phyloP scores from a whole-genome alignment of 1,284 basidiomycete species.

The Malassezia arunalokei region DNA sequence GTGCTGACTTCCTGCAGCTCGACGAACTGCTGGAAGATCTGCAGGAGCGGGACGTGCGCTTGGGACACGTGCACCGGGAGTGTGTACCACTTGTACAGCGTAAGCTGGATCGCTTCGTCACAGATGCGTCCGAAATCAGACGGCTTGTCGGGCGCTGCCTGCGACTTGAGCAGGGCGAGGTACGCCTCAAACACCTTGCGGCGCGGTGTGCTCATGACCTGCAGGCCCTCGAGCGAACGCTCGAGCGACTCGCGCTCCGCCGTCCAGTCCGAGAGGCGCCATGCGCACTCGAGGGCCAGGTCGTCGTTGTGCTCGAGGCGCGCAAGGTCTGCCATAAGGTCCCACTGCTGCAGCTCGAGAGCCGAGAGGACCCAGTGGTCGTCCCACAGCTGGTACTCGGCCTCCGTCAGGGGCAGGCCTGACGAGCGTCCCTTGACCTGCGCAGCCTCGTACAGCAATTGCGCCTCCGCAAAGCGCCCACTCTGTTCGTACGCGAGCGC shows the following conservation, averaged over 20 bases:
- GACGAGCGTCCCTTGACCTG: constrained; percentile 75
- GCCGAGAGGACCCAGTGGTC: constrained; percentile 97
- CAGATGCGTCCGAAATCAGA: constrained; percentile 53
- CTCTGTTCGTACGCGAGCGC: constrained; percentile 91
- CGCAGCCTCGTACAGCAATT: constrained; percentile 76
- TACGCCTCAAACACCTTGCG: constrained; percentile 92
- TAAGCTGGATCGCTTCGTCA: constrained; percentile 93
- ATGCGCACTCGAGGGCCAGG: constrained; percentile 83
- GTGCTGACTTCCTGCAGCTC: constrained; percentile 77
- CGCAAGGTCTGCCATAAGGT: constrained; percentile 65
- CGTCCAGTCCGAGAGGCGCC: constrained; percentile 84
- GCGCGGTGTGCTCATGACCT: constrained; percentile 78
- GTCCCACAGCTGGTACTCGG: constrained; percentile 96
- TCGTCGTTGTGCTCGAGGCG: constrained; percentile 83
- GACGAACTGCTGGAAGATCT: constrained; percentile 98
- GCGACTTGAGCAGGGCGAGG: constrained; percentile 60
- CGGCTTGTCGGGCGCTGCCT: constrained; percentile 41
- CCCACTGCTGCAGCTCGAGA: constrained; percentile 95
- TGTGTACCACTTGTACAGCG: constrained; percentile 88
- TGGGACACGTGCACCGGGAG: constrained; percentile 73
- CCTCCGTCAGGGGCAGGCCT: constrained; percentile 77
- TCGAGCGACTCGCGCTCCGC: constrained; percentile 66
- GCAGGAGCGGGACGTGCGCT: constrained; percentile 84
- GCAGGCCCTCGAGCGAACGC: constrained; percentile 67
- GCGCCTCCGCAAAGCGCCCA: constrained; percentile 90